These are phyloP conservation scores for grape (Vitis vinifera) DNA, from an alignment of 164 flowering plant species.

Conservation along the genomic window ASM3070453v1 NC_081823.1:9202001-9202500, in stretches of 20 bases:
- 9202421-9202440: no score
- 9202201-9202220: constrained; percentile 10
- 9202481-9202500: not conserved
- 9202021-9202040: constrained; percentile 12
- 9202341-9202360: constrained; percentile 64
- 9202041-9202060: constrained; percentile 14
- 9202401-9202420: not conserved
- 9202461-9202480: not conserved
- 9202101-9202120: constrained; percentile 19
- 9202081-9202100: constrained; percentile 18
- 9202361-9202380: constrained; percentile 6
- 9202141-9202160: constrained; percentile 10
- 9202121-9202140: constrained; percentile 11
- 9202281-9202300: constrained; percentile 29
- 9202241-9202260: constrained; percentile 10
- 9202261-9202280: constrained; percentile 13
- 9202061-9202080: constrained; percentile 9
- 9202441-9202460: not conserved
- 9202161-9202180: constrained; percentile 16
- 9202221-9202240: constrained; percentile 10
- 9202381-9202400: not conserved
- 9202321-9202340: constrained; percentile 62
- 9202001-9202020: constrained; percentile 12
- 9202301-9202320: constrained; percentile 37
- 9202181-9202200: constrained; percentile 6